Percentiles rank a stretch among this genome's conserved stretches.
Evolutionary conservation across 2,329 filamentous ascomycete genomes (phyloP).

Genomic region (Pseudogymnoascus sp.): DNA sequence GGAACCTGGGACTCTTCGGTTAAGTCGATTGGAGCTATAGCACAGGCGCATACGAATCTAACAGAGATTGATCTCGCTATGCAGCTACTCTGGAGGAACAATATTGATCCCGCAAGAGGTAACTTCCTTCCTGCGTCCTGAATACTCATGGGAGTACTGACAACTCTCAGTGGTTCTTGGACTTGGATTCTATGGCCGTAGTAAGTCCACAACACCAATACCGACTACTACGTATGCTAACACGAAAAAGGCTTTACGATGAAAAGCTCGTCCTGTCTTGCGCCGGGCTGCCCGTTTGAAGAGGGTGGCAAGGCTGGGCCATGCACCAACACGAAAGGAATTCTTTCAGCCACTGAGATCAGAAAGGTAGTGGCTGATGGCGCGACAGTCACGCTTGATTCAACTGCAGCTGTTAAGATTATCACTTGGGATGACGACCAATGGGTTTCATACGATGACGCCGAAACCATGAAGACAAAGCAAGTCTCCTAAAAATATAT

Average conservation of each 20-base stretch:
- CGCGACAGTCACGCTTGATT: conserved; percentile 20
- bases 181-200: conserved; percentile 33
- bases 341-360: conserved; percentile 11
- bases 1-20: conserved; percentile 32
- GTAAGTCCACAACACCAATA: neutral
- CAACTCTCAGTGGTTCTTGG: neutral
- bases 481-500: neutral
- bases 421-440: conserved; percentile 29
- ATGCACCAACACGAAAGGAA: conserved; percentile 21
- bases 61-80: conserved; percentile 35
- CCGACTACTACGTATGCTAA: neutral
- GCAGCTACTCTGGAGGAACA: conserved; percentile 38
- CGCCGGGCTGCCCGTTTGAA: conserved; percentile 16
- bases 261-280: conserved; percentile 15
- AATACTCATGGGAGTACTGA: neutral
- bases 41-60: conserved; percentile 36
- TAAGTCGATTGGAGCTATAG: conserved; percentile 28
- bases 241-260: conserved; percentile 15
- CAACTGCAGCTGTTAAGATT: conserved; percentile 26
- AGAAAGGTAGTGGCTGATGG: conserved; percentile 14
- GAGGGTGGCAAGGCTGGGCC: conserved; percentile 16
- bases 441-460: conserved; percentile 26
- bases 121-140: conserved; percentile 32
- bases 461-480: neutral
- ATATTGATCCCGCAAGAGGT: conserved; percentile 34